Evolutionary conservation across 2,329 filamentous ascomycete species (phyloP), one percentile per base, ranked within the genome.

Genomic region (Aspergillus vadensis): DNA sequence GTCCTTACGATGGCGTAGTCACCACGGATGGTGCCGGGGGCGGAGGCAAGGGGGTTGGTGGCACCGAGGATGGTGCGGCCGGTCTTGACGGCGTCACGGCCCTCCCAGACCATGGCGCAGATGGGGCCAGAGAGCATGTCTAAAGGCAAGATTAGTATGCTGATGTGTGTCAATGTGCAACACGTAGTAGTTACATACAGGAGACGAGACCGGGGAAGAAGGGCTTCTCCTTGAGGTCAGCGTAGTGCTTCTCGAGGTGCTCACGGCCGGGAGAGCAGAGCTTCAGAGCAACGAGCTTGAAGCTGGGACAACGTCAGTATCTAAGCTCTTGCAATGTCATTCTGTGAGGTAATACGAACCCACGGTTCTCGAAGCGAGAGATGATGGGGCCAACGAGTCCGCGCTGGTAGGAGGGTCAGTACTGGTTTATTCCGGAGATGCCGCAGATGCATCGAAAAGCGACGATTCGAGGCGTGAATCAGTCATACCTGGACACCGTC

Each of bases 91-190:
- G 89, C 95, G 77, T 99, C 93, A 87, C 91, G 91, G 79, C 95
- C 95, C 83, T 99, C 93, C 95, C 95, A 99, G 83, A 99, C 90
- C 94, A 98, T 99, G 85, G 95, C 95, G 86, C 87, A 90, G 85
- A 99, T 94, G 80, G 95, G 95, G 80, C 95, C 95, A 80, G 89
- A 93, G 81, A 88, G 84, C 95, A 98, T 99, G 88, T 98, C 92
- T 96, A 69, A 64, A 59, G 23, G 47, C 30, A 48, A 23, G 27
- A 55, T 74, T 64, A 74, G 67, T 44, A 57, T 60, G 15, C 21
- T 36, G 38, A 10, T 27, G 30, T 32, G 2, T 6, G 44, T n/a
- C 21, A 7, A 19, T 14, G 36, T 7, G n/a, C 21, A 17, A 51
- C 15, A 38, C 30, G 36, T 49, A 12, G 12, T 14, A 21, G 55